Base-by-base conservation (phyloP, 2,329 filamentous ascomycete genomes). In the Fusarium praegraminearum region DNA sequence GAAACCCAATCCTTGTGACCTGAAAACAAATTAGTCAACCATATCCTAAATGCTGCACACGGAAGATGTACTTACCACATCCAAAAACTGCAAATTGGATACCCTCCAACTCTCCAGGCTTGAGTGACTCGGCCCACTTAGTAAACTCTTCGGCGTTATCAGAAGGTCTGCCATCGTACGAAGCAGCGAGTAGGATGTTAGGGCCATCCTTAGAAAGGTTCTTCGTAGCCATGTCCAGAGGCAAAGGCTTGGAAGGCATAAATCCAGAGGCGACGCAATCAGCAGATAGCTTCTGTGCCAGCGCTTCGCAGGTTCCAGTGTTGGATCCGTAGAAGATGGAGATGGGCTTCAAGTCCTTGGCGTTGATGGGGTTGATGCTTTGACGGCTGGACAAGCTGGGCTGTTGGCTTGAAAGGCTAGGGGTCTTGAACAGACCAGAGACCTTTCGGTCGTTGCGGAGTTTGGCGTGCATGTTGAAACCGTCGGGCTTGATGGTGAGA, bases 1-100 rank as follows among this genome's bases (percentile, higher is more conserved):
- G 82, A 78, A 0, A 80, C 76, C 87, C 87, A 89, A 65, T 90
- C 87, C 2, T 63, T 63, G 3, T 63, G 60, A 0, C 59, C 56
- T 62, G 0, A 0, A 1, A 0, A 5, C 3, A 2, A 0, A 36
- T 62, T 22, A 61, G 56, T 32, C 2, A 24, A 18, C 15, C 71
- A 71, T 51, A 78, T 73, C 3, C 90, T 91, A 53, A 89, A 78
- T 75, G 7, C 0, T 22, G 1, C 5, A 44, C 1, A 9, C 7
- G 3, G 7, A 8, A 3, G 1, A 0, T 0, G 8, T 4, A 61
- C 59, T 40, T 62, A 62, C 60, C 58, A 3, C 60, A 63, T 7
- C 60, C 60, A 3, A 63, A 63, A 0, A 63, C 43, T 0, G 60
- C 49, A 6, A 63, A 63, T 1, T 63, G 60, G 5, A 46, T 12